Base-by-base conservation (phyloP, 2,329 filamentous ascomycete genomes). In the Curvularia lunata region DNA sequence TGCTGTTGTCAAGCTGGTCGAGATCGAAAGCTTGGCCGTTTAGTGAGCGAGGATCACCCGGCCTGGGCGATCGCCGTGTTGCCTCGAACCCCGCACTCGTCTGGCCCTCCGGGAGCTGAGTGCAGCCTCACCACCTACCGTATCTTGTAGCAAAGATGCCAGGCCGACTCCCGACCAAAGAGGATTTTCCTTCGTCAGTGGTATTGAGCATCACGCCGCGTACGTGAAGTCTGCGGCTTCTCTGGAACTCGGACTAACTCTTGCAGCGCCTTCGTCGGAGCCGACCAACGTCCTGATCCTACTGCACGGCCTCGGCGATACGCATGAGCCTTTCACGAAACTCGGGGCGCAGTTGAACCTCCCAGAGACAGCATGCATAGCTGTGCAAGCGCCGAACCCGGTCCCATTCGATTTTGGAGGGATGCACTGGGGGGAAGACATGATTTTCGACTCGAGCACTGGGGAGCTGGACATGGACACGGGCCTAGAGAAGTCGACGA, bases 271-370 rank as follows among this genome's bases (percentile, higher is more conserved):
- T 13, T 69, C 62, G 30, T 71, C 73, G 25, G 85, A 89, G 59
- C 86, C 89, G 9, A 90, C 87, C 42, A 89, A 93, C 67, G 83
- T 96, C 65, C 86, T 96, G 61, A 79, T 96, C 71, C 85, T 96
- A 50, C 86, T 96, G 56, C 92, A 96, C 76, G 92, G 92, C 63
- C 85, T 96, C 12, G 92, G 92, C 61, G 92, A 96, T 78, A 86
- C 84, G 32, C 85, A 91, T 58, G 70, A 74, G 3, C 82, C 90
- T 34, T 96, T 95, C 75, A 83, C 85, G 58, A 78, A 79, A 43
- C 89, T 96, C 60, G 91, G 88, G 19, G 81, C 82, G 55, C 86
- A 86, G 65, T 78, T 96, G 59, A 82, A 84, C 59, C 85, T 96
- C 3, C 91, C 92, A 0, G 90, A 92, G 69, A 92, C 92, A 51